Conservation (phyloP, 2,329 filamentous ascomycete species). For the Fusarium sacchari region DNA sequence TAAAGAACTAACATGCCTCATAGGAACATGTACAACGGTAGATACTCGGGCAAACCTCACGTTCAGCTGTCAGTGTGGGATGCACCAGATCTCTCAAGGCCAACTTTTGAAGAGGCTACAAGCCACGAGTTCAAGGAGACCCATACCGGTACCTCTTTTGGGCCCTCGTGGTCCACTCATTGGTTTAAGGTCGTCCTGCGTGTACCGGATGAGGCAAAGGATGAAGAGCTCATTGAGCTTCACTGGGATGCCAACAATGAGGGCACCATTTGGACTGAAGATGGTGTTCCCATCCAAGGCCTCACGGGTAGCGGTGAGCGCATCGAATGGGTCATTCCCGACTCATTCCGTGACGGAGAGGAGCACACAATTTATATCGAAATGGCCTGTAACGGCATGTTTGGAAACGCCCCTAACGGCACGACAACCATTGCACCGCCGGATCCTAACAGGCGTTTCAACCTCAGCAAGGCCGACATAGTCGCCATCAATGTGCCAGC, state of each 20-base stretch:
- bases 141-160: constrained; percentile 80
- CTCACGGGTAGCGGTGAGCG: constrained; percentile 90
- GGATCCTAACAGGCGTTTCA: constrained; percentile 83
- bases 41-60: constrained; percentile 72
- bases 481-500: constrained; percentile 89
- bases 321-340: constrained; percentile 89
- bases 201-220: constrained; percentile 75
- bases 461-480: constrained; percentile 81
- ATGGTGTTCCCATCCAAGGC: constrained; percentile 91
- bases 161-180: constrained; percentile 96
- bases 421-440: constrained; percentile 87
- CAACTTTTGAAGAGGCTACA: constrained; percentile 86
- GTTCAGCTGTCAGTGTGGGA: constrained; percentile 89
- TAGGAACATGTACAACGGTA: constrained; percentile 54
- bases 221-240: constrained; percentile 88
- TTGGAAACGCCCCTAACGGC: constrained; percentile 87
- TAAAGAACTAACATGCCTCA: constrained; percentile 14
- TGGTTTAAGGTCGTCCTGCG: constrained; percentile 91
- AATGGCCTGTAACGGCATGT: constrained; percentile 99
- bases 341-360: constrained; percentile 83
- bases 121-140: constrained; percentile 79
- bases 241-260: constrained; percentile 97
- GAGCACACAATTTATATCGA: constrained; percentile 94
- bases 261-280: constrained; percentile 90
- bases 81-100: constrained; percentile 80